Percentiles rank a stretch among this genome's conserved stretches.
phyloP scores from a whole-genome alignment of 2,329 filamentous ascomycete species.

The Tolypocladium endophyticum region DNA sequence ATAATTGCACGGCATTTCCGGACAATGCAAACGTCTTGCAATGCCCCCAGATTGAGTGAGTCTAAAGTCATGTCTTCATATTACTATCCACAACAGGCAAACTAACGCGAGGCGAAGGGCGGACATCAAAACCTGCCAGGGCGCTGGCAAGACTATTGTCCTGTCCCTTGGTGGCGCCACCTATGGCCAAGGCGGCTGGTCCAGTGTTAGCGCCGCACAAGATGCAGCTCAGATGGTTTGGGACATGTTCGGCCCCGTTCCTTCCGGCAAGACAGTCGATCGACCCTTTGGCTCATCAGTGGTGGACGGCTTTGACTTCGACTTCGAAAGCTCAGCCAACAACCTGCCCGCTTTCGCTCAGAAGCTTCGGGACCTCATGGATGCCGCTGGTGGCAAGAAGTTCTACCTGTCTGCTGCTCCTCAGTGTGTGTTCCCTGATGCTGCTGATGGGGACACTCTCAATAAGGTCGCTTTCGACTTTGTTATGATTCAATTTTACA shows the following conservation, averaged over 20 bases:
- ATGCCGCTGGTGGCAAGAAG: conserved; percentile 40
- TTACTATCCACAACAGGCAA: conserved; percentile 16
- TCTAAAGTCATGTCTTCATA: background rate
- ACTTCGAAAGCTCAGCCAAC: conserved; percentile 51
- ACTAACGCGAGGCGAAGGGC: background rate
- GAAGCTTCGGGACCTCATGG: conserved; percentile 44
- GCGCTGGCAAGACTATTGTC: conserved; percentile 55
- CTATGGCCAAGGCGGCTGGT: conserved; percentile 59
- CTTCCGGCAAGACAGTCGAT: conserved; percentile 29
- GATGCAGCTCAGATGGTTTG: conserved; percentile 53
- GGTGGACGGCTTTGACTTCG: conserved; percentile 68
- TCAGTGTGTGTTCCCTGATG: conserved; percentile 58
- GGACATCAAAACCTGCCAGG: conserved; percentile 50
- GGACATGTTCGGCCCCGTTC: conserved; percentile 56
- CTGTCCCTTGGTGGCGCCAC: conserved; percentile 63
- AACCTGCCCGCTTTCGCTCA: conserved; percentile 54
- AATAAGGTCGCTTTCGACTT: conserved; percentile 47
- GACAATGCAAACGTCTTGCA: conserved; percentile 43
- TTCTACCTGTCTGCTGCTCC: conserved; percentile 56
- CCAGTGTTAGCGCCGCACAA: conserved; percentile 37
- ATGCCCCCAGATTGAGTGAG: conserved; percentile 56
- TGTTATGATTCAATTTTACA: conserved; percentile 57
- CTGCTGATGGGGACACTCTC: conserved; percentile 46
- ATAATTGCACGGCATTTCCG: conserved; percentile 47
- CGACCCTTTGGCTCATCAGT: conserved; percentile 57